Percentiles rank a stretch among this genome's conserved stretches.
Conservation (phyloP, 345 rosid species). For the Linum lewisii region DNA sequence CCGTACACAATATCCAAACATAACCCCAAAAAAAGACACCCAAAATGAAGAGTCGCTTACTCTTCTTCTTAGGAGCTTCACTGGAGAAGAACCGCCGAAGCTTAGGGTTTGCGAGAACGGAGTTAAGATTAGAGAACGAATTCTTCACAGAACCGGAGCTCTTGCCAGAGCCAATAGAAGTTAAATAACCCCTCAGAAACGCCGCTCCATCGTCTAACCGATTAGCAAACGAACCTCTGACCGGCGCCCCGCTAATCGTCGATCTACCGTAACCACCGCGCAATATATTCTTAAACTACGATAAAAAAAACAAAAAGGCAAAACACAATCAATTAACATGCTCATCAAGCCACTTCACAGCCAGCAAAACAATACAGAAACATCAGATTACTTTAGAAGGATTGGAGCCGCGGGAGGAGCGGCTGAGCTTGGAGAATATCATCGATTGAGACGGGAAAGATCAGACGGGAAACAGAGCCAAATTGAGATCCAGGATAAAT, state of each 20-base stretch:
- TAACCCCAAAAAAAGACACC: background rate
- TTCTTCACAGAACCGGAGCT: conserved; percentile 14
- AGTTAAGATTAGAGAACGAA: conserved; percentile 36
- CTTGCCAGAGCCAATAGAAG: conserved; percentile 36
- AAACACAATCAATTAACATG: conserved; percentile 23
- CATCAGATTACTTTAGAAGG: conserved; percentile 33
- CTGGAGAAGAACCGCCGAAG: conserved; percentile 51
- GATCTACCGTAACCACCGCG: conserved; percentile 16
- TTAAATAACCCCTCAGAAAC: conserved; percentile 44
- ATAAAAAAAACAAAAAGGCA: background rate
- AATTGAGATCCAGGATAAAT: background rate
- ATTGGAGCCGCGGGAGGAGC: conserved; percentile 42
- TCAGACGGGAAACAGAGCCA: too few relatives aligned
- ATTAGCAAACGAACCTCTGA: conserved; percentile 11
- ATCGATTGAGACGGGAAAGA: conserved; percentile 12
- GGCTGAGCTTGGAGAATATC: conserved; percentile 59
- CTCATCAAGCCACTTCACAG: conserved; percentile 1
- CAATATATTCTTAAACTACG: conserved; percentile 4
- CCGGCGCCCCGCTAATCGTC: background rate
- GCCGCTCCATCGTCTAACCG: conserved; percentile 31
- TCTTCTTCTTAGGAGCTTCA: conserved; percentile 67
- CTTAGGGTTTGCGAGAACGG: conserved; percentile 57
- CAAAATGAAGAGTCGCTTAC: conserved; percentile 29
- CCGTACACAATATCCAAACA: too few relatives aligned
- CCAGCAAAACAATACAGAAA: background rate